Base-by-base conservation (phyloP, 164 flowering plant genomes). In the Vitis rotundifolia region DNA sequence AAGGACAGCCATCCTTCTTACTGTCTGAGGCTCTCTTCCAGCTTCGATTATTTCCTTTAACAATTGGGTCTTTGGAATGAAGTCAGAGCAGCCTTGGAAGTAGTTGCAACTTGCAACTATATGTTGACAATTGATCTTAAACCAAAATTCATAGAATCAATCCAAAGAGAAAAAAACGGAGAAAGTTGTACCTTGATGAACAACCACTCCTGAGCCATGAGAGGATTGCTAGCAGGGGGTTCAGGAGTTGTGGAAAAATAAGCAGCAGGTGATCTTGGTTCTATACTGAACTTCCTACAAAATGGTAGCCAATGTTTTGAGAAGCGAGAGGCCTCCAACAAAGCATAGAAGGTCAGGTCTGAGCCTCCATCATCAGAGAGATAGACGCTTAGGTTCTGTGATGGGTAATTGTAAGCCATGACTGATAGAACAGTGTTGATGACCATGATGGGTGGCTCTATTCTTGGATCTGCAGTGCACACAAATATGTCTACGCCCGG, bases 351-450 rank as follows among this genome's bases (percentile, higher is more conserved):
- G 0, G 85, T 84, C 8, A 84, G 59, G 1, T 77, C 75, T 11
- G 87, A 86, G 0, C 82, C 80, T 12, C 80, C 89, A 55, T 82
- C 84, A 2, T 85, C 86, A 1, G 88, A 85, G 6, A 82, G 67
- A 59, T 83, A 83, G 19, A 85, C 82, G 16, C 66, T 64, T 28
- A 83, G 61, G 69, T 83, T 85, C 51, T 83, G 74, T 0, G 83
- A 54, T 7, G 85, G 87, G 59, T 80, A 84, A 16, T 76, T 78
- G 28, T 80, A 84, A 4, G 83, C 83, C 84, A 85, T 79, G 26
- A 80, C 68, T 0, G 84, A 82, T n/a, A 85, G 71, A 12, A 77
- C 81, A 0, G 81, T 83, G 75, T 78, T 83, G 19, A 83, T 66
- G 64, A 80, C 86, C 66, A 81, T 61, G 1, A 56, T 26, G 18